Conservation (phyloP, 495 filamentous ascomycete species). For the Xylona heveae region DNA sequence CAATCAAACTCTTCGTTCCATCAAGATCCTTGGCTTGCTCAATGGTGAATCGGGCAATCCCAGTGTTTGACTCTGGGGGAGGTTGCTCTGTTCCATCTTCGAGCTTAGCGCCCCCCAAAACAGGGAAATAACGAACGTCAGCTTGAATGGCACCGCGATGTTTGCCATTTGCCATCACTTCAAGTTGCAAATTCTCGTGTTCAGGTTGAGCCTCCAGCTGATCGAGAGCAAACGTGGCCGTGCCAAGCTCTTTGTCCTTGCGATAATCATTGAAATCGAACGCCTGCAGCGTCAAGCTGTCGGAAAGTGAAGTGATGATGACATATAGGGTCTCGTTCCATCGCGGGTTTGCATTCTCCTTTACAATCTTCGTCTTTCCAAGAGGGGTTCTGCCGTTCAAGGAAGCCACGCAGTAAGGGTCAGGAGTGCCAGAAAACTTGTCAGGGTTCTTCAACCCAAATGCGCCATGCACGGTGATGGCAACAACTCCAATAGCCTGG, state of each 20-base stretch:
- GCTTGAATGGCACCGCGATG: constrained; percentile 54
- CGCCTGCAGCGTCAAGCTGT: constrained; percentile 59
- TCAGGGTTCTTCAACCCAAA: constrained; percentile 86
- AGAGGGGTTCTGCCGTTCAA: constrained; percentile 63
- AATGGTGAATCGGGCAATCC: constrained; percentile 79
- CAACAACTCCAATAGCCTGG: constrained; percentile 85
- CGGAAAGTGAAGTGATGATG: constrained; percentile 74
- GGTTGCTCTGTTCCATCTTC: constrained; percentile 60
- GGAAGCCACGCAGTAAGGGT: constrained; percentile 78
- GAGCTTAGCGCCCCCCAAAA: constrained; percentile 48
- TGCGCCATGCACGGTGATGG: constrained; percentile 76
- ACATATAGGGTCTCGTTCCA: constrained; percentile 96
- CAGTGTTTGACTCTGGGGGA: constrained; percentile 72
- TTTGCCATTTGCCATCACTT: constrained; percentile 69
- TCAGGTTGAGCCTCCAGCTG: constrained; percentile 52
- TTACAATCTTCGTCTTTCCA: constrained; percentile 70
- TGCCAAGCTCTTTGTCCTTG: constrained; percentile 90
- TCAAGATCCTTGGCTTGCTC: constrained; percentile 95
- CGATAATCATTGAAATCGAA: constrained; percentile 91
- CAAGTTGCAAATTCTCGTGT: constrained; percentile 66
- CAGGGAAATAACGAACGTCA: constrained; percentile 90
- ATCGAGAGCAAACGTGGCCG: constrained; percentile 65
- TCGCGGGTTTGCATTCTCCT: constrained; percentile 64
- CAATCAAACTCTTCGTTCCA: constrained; percentile 69
- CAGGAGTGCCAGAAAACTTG: constrained; percentile 78